phyloP scores from a whole-genome alignment of 495 filamentous ascomycete species.

The Aspergillus bertholletiae region DNA sequence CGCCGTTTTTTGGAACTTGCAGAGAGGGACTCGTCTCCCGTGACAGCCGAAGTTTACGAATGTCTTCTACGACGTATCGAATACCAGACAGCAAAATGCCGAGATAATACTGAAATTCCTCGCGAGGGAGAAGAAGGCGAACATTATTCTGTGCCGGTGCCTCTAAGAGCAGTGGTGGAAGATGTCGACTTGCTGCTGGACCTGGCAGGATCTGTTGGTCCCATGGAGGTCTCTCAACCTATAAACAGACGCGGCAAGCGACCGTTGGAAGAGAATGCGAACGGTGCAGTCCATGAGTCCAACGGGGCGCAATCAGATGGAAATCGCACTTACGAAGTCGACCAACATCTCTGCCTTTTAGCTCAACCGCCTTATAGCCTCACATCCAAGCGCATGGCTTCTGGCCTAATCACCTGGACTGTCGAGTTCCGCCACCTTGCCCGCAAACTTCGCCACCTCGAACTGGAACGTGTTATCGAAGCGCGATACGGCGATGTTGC shows the following conservation, averaged over 20 bases:
- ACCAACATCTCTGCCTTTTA: conserved; percentile 74
- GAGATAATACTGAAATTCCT: conserved; percentile 52
- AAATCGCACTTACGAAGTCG: conserved; percentile 51
- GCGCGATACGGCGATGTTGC: conserved; percentile 72
- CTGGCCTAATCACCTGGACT: conserved; percentile 68
- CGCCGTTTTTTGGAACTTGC: conserved; percentile 62
- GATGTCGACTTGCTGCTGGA: conserved; percentile 41
- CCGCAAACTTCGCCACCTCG: conserved; percentile 61
- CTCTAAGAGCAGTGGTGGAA: conserved; percentile 31
- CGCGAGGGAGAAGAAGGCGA: conserved; percentile 51
- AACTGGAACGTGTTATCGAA: conserved; percentile 75
- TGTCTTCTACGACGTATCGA: conserved; percentile 68
- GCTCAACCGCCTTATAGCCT: conserved; percentile 68
- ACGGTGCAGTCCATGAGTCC: conserved; percentile 24
- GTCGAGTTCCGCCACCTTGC: conserved; percentile 72
- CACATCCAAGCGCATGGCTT: conserved; percentile 37
- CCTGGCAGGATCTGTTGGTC: conserved; percentile 36
- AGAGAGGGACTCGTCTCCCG: conserved; percentile 48
- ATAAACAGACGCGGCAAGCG: conserved; percentile 33
- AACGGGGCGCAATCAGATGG: conserved; percentile 33
- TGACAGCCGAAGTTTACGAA: conserved; percentile 70
- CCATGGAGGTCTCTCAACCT: conserved; percentile 22
- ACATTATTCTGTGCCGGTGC: conserved; percentile 33
- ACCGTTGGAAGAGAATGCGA: conserved; percentile 36
- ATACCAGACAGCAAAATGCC: conserved; percentile 63